A percentile compares a stretch with the other conserved stretches of the same genome.
phyloP scores from a whole-genome alignment of 495 filamentous ascomycete genomes.

The Hyaloscypha bicolor region DNA sequence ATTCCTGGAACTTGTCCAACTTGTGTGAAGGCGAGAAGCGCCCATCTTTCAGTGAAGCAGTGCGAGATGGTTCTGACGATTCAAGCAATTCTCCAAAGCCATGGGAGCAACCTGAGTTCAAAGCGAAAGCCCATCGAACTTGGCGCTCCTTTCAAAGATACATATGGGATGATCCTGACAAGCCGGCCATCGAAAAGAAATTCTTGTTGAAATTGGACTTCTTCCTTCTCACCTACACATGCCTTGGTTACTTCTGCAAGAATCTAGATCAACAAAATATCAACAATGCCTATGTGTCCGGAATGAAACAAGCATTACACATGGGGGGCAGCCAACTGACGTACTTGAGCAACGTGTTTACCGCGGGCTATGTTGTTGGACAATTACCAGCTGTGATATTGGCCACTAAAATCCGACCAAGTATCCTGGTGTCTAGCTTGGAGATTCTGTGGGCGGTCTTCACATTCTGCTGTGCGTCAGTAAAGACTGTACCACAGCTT shows the following conservation, averaged over 20 bases:
- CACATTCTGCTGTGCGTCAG: slow-evolving; percentile 51
- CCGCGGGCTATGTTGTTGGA: slow-evolving; percentile 62
- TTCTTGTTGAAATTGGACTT: slow-evolving; percentile 62
- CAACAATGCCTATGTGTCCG: slow-evolving; percentile 58
- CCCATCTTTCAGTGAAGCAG: no score
- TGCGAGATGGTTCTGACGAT: no score
- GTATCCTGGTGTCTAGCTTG: slow-evolving; percentile 60
- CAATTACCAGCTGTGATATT: slow-evolving; percentile 60
- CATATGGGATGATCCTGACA: slow-evolving; percentile 66
- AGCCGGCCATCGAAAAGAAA: slow-evolving; percentile 59
- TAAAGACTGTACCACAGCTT: slow-evolving; percentile 49
- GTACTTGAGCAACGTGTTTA: slow-evolving; percentile 58
- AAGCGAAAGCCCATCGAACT: not conserved
- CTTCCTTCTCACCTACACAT: slow-evolving; percentile 54
- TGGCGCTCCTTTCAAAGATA: slow-evolving; percentile 24
- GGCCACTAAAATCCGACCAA: slow-evolving; percentile 60
- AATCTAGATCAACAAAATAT: slow-evolving; percentile 61
- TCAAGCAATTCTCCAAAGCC: not conserved
- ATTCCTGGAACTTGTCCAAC: no score
- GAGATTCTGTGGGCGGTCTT: slow-evolving; percentile 58
- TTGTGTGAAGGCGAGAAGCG: no score
- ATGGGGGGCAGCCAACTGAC: slow-evolving; percentile 58
- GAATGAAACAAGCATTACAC: slow-evolving; percentile 61
- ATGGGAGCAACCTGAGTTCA: slow-evolving; percentile 10
- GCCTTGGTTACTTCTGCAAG: slow-evolving; percentile 61